Percentiles rank a stretch among this genome's conserved stretches.
Evolutionary conservation across 2,329 filamentous ascomycete species (phyloP).

Genomic region (Monilinia polystroma): DNA sequence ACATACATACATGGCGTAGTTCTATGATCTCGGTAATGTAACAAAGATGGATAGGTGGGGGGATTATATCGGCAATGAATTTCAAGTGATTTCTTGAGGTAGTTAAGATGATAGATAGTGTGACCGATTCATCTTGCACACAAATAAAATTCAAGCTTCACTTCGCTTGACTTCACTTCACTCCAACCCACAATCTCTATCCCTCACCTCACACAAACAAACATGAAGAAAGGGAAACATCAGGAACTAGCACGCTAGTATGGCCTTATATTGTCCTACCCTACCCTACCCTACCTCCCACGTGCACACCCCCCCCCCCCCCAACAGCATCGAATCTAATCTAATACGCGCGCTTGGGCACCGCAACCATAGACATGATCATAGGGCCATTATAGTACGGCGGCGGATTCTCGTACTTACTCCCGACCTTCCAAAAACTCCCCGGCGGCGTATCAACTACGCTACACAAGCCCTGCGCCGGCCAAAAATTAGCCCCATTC

Average conservation of each 20-base stretch:
- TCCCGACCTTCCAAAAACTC: slow-evolving; percentile 4
- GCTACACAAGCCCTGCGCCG: slow-evolving; percentile 1
- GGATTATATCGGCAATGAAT: not conserved
- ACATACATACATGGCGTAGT: too few species aligned
- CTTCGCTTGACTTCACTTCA: not conserved
- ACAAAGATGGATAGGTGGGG: too few species aligned
- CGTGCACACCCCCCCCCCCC: too few species aligned
- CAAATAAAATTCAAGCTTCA: not conserved
- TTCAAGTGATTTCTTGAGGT: too few species aligned
- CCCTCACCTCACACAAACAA: not conserved
- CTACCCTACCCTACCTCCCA: not conserved
- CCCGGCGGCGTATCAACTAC: slow-evolving; percentile 13
- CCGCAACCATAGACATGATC: slow-evolving; percentile 14
- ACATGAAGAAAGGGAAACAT: not conserved
- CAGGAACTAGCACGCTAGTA: slow-evolving; percentile 1
- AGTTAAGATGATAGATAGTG: too few species aligned
- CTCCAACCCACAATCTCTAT: too few species aligned
- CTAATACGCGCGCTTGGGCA: slow-evolving; percentile 17
- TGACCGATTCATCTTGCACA: not conserved
- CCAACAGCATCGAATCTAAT: not conserved
- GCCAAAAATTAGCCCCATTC: slow-evolving; percentile 13
- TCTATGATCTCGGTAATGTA: too few species aligned
- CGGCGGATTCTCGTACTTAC: slow-evolving; percentile 13
- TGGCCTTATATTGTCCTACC: not conserved
- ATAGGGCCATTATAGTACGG: not conserved